phyloP scores from a whole-genome alignment of 805 yeast genomes.

The Pichia nanzhaoensis region DNA sequence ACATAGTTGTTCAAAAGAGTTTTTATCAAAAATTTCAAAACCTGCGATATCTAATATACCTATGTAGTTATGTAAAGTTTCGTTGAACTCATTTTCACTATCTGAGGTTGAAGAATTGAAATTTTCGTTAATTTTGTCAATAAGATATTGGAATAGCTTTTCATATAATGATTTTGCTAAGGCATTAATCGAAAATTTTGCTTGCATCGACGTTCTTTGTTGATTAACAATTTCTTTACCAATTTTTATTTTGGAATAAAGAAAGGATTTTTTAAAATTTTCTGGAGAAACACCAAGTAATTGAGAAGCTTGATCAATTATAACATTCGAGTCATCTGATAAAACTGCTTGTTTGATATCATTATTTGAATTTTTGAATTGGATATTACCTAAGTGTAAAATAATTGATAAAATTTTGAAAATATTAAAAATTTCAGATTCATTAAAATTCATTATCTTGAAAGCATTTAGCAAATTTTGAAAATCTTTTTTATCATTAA shows the following conservation, averaged over 20 bases:
- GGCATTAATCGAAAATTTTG: constrained; percentile 76
- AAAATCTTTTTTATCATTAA: constrained; percentile 72
- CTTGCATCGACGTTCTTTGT: constrained; percentile 72
- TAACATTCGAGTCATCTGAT: constrained; percentile 39
- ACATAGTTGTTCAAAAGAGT: constrained; percentile 55
- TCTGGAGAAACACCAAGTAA: constrained; percentile 55
- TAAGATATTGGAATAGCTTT: constrained; percentile 69
- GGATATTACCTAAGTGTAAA: constrained; percentile 79
- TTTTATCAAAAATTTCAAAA: constrained; percentile 50
- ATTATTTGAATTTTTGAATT: constrained; percentile 51
- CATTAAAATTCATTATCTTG: constrained; percentile 61
- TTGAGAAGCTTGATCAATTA: constrained; percentile 45
- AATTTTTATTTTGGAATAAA: constrained; percentile 82
- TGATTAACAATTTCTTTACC: constrained; percentile 83
- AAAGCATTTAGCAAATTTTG: constrained; percentile 58
- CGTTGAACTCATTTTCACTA: constrained; percentile 1
- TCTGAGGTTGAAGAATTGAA: constrained; percentile 27
- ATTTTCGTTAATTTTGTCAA: constrained; percentile 64
- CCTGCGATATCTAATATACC: constrained; percentile 60
- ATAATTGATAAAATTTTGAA: constrained; percentile 67
- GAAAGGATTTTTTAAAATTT: constrained; percentile 49
- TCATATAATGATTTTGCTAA: constrained; percentile 84
- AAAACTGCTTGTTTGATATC: constrained; percentile 70
- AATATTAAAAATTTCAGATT: constrained; percentile 48
- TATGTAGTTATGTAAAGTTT: constrained; percentile 33